Base-by-base conservation (phyloP, 2,329 filamentous ascomycete species). In the Nemania sp. region DNA sequence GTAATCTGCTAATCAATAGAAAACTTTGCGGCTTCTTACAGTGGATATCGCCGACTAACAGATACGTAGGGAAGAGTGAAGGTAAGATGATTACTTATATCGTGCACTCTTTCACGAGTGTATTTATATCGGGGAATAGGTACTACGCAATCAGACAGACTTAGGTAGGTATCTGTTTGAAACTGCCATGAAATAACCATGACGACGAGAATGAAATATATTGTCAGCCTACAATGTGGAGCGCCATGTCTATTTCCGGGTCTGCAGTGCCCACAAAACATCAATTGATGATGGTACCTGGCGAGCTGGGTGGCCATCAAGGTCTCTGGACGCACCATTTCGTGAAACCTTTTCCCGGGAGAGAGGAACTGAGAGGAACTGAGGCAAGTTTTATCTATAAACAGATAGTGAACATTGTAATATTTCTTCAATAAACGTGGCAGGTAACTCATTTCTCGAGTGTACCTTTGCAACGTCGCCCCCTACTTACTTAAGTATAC, bases 221-320 rank as follows among this genome's bases (percentile, higher is more conserved):
- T 41, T 41, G 35, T 32, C 29, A 8, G 29, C 8, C 29, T 32
- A 4, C 8, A 32, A 32, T 47, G 54, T 56, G 49, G 51, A 62
- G 51, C 47, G 22, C 20, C 20, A 20, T 35, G 29, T 22, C 35
- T 41, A 10, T 10, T 20, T 47, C 15, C 43, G 11, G 43, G 43
- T 47, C 5, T 3, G 38, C 15, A 11, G 59, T 57, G 53, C 27
- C 62, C 62, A 64, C 43, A 29, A 52, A 51, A 57, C 61, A 60
- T 27, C 26, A 49, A 41, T 20, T n/a, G n/a, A n/a, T n/a, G n/a
- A n/a, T n/a, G n/a, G n/a, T n/a, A n/a, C n/a, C n/a, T n/a, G n/a
- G n/a, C n/a, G n/a, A n/a, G n/a, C 32, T 10, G 6, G 10, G 62
- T 24, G 62, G 27, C 51, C 55, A 54, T 66, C 56, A 66, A 66